Conservation (phyloP, 257 asterid genomes). For the Solanum boliviense region DNA sequence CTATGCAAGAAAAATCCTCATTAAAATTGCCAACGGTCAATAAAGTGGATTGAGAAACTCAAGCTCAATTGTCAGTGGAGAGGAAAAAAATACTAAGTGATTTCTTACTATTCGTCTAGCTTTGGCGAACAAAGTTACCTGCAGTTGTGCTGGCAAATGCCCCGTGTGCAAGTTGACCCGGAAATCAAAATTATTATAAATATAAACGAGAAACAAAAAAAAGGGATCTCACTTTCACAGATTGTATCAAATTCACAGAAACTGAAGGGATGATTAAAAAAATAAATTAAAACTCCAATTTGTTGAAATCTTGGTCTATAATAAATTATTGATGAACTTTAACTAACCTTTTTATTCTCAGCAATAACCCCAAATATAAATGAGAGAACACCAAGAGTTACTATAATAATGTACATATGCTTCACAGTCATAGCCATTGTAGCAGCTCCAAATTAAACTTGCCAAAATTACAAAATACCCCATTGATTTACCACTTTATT, state of each 20-base stretch:
- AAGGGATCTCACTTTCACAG: not conserved
- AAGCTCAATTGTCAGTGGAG: too few species aligned
- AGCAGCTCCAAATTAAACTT: not conserved
- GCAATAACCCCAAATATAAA: conserved; percentile 53
- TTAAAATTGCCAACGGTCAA: too few species aligned
- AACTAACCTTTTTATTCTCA: conserved; percentile 14
- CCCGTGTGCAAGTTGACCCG: too few species aligned
- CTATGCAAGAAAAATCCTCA: too few species aligned
- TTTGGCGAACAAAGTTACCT: too few species aligned
- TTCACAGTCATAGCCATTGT: conserved; percentile 41
- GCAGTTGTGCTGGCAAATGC: too few species aligned
- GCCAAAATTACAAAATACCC: too few species aligned
- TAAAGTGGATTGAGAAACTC: too few species aligned
- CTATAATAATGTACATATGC: conserved; percentile 34
- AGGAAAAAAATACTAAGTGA: too few species aligned
- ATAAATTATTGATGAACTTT: not conserved
- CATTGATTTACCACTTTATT: not conserved
- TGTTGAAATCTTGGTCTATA: not conserved
- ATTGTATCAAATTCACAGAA: too few species aligned
- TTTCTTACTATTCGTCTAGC: too few species aligned
- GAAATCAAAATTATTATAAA: not conserved
- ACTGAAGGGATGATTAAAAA: not conserved
- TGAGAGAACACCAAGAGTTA: conserved; percentile 40
- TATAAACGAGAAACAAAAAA: not conserved
- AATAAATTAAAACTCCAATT: too few species aligned